Evolutionary conservation across 2,329 filamentous ascomycete species (phyloP).

Genomic region (Polychaeton citri): DNA sequence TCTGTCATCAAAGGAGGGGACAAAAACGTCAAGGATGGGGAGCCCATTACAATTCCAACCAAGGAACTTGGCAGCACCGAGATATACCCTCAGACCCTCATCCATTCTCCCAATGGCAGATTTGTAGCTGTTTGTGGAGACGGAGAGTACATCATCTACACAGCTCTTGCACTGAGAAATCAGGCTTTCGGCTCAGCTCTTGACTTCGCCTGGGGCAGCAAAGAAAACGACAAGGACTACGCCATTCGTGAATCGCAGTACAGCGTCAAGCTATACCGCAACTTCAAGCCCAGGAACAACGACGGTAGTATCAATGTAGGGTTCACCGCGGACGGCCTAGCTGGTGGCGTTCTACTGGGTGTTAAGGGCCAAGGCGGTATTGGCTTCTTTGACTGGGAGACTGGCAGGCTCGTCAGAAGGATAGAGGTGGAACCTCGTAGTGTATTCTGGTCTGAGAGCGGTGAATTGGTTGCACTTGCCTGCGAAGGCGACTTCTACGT

Average conservation of each 20-base stretch:
- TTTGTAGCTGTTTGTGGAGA: conserved; percentile 87
- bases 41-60: conserved; percentile 70
- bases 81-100: conserved; percentile 86
- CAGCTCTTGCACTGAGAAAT: conserved; percentile 88
- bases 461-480: conserved; percentile 81
- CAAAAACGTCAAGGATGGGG: conserved; percentile 70
- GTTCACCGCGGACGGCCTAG: conserved; percentile 85
- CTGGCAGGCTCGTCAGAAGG: conserved; percentile 72
- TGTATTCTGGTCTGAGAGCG: conserved; percentile 95
- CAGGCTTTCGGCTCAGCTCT: conserved; percentile 92
- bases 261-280: conserved; percentile 94
- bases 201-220: conserved; percentile 93
- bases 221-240: conserved; percentile 97
- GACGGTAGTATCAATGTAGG: conserved; percentile 68
- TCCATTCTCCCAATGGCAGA: conserved; percentile 90
- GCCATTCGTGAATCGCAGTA: conserved; percentile 90
- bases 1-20: conserved; percentile 91
- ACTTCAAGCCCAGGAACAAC: conserved; percentile 83
- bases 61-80: conserved; percentile 96
- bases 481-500: conserved; percentile 96
- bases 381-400: conserved; percentile 93
- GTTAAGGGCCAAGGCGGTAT: conserved; percentile 91
- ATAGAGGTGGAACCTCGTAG: conserved; percentile 66
- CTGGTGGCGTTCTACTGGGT: conserved; percentile 78
- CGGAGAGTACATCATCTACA: conserved; percentile 98